Percentiles rank a stretch among this genome's conserved stretches.
Evolutionary conservation across 2,329 filamentous ascomycete genomes (phyloP).

Genomic region (Aureobasidium sp.): DNA sequence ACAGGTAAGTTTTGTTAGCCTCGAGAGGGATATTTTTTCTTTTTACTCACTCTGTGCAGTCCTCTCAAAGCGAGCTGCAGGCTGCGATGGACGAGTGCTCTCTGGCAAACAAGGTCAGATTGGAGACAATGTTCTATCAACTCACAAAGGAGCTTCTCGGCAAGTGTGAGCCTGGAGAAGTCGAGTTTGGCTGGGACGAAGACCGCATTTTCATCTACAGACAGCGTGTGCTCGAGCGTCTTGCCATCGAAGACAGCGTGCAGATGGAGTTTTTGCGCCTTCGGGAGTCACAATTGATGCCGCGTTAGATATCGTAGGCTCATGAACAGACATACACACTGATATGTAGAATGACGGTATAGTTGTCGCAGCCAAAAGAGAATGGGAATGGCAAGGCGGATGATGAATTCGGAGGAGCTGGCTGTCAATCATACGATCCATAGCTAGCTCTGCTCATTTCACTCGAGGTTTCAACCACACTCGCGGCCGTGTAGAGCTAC

Average conservation of each 20-base stretch:
- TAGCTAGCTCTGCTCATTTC: too few species aligned
- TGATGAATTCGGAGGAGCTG: too few species aligned
- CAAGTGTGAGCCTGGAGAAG: neutral
- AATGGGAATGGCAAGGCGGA: too few species aligned
- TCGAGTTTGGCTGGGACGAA: neutral
- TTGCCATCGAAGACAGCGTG: neutral
- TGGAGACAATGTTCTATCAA: neutral
- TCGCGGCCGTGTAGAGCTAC: too few species aligned
- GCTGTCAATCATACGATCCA: too few species aligned
- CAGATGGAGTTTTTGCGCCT: neutral
- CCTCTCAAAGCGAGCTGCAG: neutral
- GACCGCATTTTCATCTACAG: neutral
- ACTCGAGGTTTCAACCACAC: too few species aligned
- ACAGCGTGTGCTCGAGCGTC: slow-evolving; percentile 4
- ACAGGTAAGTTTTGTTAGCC: neutral
- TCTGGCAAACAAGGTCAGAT: neutral
- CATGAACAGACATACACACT: too few species aligned
- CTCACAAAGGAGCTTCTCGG: neutral
- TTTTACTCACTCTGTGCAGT: neutral
- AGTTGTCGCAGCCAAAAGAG: too few species aligned
- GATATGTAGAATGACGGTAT: too few species aligned
- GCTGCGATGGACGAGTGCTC: neutral
- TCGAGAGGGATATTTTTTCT: neutral
- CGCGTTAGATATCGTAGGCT: neutral
- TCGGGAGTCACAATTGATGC: neutral